phyloP scores from a whole-genome alignment of 129 eudicot species.

The Escallonia rubra region DNA sequence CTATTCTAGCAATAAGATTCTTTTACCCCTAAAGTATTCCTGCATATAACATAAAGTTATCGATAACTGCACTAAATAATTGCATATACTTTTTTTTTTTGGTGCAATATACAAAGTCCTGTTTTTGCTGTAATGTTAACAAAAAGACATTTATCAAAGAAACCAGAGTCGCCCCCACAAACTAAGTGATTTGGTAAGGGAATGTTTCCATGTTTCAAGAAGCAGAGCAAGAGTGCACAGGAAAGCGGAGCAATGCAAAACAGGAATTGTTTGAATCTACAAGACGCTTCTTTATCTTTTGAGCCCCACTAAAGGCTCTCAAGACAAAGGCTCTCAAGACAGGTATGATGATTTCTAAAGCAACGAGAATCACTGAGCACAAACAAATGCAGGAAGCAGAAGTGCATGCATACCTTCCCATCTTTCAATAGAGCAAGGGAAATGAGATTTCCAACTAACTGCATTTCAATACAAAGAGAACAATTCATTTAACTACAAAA shows the following conservation, averaged over 20 bases:
- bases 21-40: too few relatives aligned
- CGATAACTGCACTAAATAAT: too few relatives aligned
- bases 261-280: neutral
- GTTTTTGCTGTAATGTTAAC: too few relatives aligned
- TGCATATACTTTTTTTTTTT: too few relatives aligned
- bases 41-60: too few relatives aligned
- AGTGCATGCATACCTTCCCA: constrained; percentile 49
- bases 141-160: neutral
- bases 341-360: neutral
- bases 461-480: constrained; percentile 22
- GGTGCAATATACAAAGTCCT: too few relatives aligned
- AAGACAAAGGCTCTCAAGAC: neutral
- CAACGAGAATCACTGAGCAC: neutral
- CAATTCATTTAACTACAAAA: constrained; percentile 1
- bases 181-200: neutral
- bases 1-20: too few relatives aligned
- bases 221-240: neutral
- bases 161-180: neutral
- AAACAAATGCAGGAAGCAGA: neutral
- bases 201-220: too few relatives aligned
- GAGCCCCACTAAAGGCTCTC: neutral
- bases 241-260: neutral
- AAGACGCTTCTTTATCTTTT: neutral
- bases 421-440: constrained; percentile 73
- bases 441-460: constrained; percentile 88